Conservation (phyloP, 2,329 filamentous ascomycete genomes). For the Penicillium sclerotigenum region DNA sequence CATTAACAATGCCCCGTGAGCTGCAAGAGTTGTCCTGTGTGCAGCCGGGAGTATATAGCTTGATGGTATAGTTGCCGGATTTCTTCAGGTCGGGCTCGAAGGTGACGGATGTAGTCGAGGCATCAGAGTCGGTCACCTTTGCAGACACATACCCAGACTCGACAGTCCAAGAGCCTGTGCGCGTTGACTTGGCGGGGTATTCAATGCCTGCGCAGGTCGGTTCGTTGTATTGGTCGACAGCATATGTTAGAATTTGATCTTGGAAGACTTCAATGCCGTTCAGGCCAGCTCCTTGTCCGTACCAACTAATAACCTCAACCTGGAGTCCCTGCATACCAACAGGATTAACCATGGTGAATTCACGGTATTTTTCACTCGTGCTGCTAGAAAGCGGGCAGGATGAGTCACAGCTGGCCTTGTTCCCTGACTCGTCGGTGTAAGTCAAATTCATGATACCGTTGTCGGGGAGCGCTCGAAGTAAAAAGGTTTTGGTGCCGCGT, state of each 20-base stretch:
- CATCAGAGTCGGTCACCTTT: conserved; percentile 56
- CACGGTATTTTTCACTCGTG: conserved; percentile 66
- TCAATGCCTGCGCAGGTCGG: conserved; percentile 69
- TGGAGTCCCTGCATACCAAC: conserved; percentile 86
- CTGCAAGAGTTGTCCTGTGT: conserved; percentile 71
- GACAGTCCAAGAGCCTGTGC: conserved; percentile 71
- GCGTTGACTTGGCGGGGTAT: conserved; percentile 63
- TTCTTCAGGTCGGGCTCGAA: conserved; percentile 74
- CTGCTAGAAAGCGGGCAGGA: conserved; percentile 80
- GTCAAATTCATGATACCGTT: conserved; percentile 96
- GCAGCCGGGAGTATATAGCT: conserved; percentile 90
- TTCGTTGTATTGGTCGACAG: conserved; percentile 83
- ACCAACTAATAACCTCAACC: conserved; percentile 82
- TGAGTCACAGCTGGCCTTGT: conserved; percentile 70
- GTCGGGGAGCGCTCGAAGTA: conserved; percentile 79
- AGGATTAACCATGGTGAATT: conserved; percentile 84
- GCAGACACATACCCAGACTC: conserved; percentile 74
- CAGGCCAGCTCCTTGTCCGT: conserved; percentile 79
- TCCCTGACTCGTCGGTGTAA: conserved; percentile 71
- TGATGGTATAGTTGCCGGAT: conserved; percentile 87
- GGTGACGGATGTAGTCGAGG: conserved; percentile 64
- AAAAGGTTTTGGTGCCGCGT: conserved; percentile 82
- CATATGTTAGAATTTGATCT: conserved; percentile 80
- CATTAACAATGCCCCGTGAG: conserved; percentile 74
- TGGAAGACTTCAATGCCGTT: conserved; percentile 84